phyloP scores from a whole-genome alignment of 2,329 filamentous ascomycete genomes.

The Penicillium crustosum region DNA sequence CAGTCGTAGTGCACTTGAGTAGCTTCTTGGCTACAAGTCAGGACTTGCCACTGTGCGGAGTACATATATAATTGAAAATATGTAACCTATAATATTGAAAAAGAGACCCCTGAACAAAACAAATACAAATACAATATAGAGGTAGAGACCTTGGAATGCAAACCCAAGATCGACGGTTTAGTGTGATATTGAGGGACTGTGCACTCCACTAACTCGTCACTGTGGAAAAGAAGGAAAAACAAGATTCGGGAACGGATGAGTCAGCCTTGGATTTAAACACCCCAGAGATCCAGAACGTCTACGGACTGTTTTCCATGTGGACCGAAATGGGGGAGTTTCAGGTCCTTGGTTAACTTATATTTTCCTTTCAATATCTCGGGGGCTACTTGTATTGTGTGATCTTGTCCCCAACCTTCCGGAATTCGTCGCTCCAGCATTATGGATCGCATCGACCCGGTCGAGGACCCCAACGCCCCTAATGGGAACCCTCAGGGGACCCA shows the following conservation, averaged over 20 bases:
- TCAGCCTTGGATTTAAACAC: slow-evolving; percentile 11
- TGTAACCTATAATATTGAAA: neutral
- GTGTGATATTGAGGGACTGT: slow-evolving; percentile 10
- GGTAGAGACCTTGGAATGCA: neutral
- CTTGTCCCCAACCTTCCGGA: neutral
- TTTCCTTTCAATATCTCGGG: neutral
- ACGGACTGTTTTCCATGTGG: neutral
- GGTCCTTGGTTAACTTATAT: neutral
- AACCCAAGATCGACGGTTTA: slow-evolving; percentile 13
- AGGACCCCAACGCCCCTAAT: slow-evolving; percentile 17
- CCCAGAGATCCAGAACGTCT: neutral
- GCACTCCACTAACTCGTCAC: slow-evolving; percentile 16
- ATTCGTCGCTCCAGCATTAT: slow-evolving; percentile 23
- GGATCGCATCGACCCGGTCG: slow-evolving; percentile 41
- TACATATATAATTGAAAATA: neutral
- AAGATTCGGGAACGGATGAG: slow-evolving; percentile 19
- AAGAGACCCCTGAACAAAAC: too few relatives aligned
- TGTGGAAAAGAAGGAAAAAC: slow-evolving; percentile 12
- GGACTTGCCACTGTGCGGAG: neutral
- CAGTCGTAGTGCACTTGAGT: neutral
- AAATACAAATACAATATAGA: neutral
- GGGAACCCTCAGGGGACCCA: slow-evolving; percentile 13
- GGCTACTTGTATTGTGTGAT: neutral
- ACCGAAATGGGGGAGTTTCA: neutral
- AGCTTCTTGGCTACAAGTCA: neutral